A percentile compares a stretch with the other conserved stretches of the same genome.
Conservation (phyloP, 2,329 filamentous ascomycete genomes). For the Colletotrichum tamarilloi region DNA sequence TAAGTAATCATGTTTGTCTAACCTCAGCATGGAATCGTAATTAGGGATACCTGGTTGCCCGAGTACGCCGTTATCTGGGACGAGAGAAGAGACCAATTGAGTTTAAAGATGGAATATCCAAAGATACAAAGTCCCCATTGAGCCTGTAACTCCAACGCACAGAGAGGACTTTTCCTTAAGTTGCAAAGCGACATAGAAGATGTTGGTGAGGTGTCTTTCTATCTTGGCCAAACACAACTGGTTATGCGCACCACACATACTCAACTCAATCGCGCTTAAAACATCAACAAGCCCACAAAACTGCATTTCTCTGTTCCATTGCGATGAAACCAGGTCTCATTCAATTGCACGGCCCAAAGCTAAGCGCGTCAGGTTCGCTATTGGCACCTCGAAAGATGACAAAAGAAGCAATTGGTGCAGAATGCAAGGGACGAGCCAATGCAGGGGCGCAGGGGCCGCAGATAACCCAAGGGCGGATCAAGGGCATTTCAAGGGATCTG, state of each 20-base stretch:
- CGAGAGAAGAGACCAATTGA: background rate
- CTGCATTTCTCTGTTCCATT: background rate
- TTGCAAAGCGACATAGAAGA: background rate
- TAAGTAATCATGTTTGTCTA: background rate
- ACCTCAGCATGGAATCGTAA: background rate
- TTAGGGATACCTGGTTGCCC: background rate
- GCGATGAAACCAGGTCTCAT: background rate
- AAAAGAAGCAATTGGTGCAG: background rate
- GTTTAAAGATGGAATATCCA: background rate
- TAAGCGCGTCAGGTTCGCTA: background rate
- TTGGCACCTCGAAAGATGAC: background rate
- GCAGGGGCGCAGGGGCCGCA: background rate
- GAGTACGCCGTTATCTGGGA: background rate
- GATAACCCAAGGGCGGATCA: background rate
- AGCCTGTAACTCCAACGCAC: background rate
- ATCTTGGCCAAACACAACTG: background rate
- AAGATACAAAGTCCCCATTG: background rate
- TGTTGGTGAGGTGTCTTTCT: background rate
- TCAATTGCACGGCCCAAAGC: background rate
- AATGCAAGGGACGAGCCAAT: slow-evolving; percentile 26
- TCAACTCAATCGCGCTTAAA: background rate
- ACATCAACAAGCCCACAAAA: background rate
- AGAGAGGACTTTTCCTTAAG: background rate
- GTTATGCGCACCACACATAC: background rate
- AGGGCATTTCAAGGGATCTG: background rate